These are phyloP conservation scores for Fonsecaea nubica DNA, from an alignment of 2,329 filamentous ascomycete species.

Conservation along the genomic window DNA sequence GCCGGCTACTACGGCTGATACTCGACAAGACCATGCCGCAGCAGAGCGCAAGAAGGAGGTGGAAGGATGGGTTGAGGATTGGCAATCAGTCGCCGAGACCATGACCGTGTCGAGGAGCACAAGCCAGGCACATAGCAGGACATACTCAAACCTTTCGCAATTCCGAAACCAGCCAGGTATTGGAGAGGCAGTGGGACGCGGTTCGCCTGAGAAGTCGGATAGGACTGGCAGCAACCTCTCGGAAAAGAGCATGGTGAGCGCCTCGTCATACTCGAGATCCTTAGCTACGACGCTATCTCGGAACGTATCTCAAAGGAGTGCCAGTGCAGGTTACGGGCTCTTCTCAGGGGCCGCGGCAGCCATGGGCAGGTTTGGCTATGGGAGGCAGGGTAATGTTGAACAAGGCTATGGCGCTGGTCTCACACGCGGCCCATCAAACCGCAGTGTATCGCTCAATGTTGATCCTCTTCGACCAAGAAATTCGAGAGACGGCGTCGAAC, in stretches of 20 bases:
- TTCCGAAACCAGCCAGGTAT: slow-evolving; percentile 36
- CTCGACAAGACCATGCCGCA: slow-evolving; percentile 26
- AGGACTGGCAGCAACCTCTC: slow-evolving; percentile 65
- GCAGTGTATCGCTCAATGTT: slow-evolving; percentile 37
- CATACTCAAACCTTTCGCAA: slow-evolving; percentile 39
- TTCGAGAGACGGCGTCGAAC: slow-evolving; percentile 25
- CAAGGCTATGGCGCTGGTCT: slow-evolving; percentile 14
- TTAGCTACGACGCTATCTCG: slow-evolving; percentile 49
- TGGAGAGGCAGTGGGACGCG: slow-evolving; percentile 30
- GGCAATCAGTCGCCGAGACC: slow-evolving; percentile 40
- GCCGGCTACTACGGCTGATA: slow-evolving; percentile 8
- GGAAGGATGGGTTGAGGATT: slow-evolving; percentile 42
- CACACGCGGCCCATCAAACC: slow-evolving; percentile 35
- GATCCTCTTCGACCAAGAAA: slow-evolving; percentile 12
- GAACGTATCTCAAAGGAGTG: slow-evolving; percentile 37
- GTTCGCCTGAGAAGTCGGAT: slow-evolving; percentile 53
- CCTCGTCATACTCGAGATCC: slow-evolving; percentile 30
- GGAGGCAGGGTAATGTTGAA: slow-evolving; percentile 15
- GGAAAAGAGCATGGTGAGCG: slow-evolving; percentile 52
- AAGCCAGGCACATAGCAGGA: slow-evolving; percentile 38
- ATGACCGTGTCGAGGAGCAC: slow-evolving; percentile 40
- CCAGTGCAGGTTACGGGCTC: slow-evolving; percentile 37
- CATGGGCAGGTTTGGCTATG: slow-evolving; percentile 32
- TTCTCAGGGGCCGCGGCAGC: slow-evolving; percentile 40
- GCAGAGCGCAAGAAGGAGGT: slow-evolving; percentile 39